Evolutionary conservation across 495 filamentous ascomycete species (phyloP).

Genomic region (Xylaria grammica): DNA sequence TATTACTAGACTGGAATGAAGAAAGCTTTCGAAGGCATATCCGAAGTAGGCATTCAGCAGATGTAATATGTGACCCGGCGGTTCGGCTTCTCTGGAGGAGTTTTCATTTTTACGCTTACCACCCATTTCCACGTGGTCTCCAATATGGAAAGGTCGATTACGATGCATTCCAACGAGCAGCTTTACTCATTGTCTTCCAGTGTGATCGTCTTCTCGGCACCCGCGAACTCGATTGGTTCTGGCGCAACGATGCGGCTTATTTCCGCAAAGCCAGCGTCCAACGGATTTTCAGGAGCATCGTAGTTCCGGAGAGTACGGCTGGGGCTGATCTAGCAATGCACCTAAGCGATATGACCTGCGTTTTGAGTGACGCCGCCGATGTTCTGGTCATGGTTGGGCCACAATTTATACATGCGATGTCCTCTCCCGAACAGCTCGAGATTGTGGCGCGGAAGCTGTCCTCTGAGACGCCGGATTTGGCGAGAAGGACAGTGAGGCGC

Average conservation of each 20-base stretch:
- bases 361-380: constrained; percentile 8
- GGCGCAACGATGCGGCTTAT: constrained; percentile 13
- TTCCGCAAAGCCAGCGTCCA: constrained; percentile 13
- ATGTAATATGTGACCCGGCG: background rate
- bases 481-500: background rate
- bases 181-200: constrained; percentile 17
- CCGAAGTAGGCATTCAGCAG: background rate
- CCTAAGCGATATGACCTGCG: too few species aligned
- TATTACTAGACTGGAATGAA: constrained; percentile 12
- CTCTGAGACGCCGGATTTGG: background rate
- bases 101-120: constrained; percentile 14
- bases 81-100: background rate
- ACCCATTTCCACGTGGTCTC: background rate
- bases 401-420: background rate
- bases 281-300: background rate
- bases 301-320: background rate
- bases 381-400: constrained; percentile 11
- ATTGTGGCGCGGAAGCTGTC: constrained; percentile 2
- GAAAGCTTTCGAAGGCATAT: constrained; percentile 8
- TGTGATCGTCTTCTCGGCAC: constrained; percentile 23
- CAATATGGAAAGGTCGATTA: background rate
- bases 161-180: constrained; percentile 4
- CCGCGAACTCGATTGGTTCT: constrained; percentile 23
- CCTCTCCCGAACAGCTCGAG: background rate
- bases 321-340: too few species aligned